Base-by-base conservation (phyloP, 164 flowering plant genomes). In the Piper longum region DNA sequence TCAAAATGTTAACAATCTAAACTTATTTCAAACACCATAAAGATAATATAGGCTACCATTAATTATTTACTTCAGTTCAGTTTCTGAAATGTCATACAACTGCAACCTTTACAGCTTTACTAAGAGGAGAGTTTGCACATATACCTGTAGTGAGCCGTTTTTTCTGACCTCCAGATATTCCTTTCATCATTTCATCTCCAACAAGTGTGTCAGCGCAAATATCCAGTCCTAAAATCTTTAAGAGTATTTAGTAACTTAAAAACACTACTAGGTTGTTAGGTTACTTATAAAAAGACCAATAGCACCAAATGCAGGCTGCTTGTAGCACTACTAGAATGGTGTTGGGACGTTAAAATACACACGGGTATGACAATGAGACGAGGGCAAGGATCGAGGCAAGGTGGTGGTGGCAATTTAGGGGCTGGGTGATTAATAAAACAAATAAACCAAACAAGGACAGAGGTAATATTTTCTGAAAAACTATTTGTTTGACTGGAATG, bases 101-200 rank as follows among this genome's bases (percentile, higher is more conserved):
- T 16, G 8, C 19, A 56, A 16, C 5, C 17, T 2, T 17, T 12
- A 56, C 16, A 56, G 59, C 26, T 26, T 56, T 4, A 14, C 8
- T 26, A 19, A 56, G 0, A 56, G 39, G 5, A 56, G 5, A 56
- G 59, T 16, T 16, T 26, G 8, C 2, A 4, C 39, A 56, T 26
- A 16, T 56, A 56, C 52, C 52, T 5, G 52, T 48, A 48, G 52
- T 48, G 11, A 48, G 7, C 2, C 52, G 87, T 78, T 87, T 90
- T 79, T 85, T 90, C 73, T 90, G 97, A 41, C 95, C 97, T 44
- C 97, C 95, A 64, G 97, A 88, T 39, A 88, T 86, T 56, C 97
- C 97, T 66, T 83, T 90, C 9, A 88, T 80, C 95, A 88, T 88
- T 76, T 86, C 95, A 78, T 88, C 91, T 67, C 52, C 52, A 48